Evolutionary conservation across 495 filamentous ascomycete species (phyloP).

Genomic region (Neurospora cerealis): DNA sequence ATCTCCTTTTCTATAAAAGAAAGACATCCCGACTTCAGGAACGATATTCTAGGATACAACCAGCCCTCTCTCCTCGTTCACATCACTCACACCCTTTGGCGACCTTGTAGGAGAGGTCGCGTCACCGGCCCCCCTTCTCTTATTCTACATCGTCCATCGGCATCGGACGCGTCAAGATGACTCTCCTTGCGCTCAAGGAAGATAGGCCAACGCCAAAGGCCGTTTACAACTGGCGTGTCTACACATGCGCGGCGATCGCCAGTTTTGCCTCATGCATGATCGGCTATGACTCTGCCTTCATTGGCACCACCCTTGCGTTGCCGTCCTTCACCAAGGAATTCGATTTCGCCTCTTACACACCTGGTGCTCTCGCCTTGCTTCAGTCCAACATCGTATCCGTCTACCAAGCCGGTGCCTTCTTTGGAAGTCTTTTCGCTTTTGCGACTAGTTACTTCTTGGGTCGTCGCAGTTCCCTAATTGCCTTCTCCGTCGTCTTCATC

Average conservation of each 20-base stretch:
- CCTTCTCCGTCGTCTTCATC: slow-evolving; percentile 47
- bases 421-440: slow-evolving; percentile 55
- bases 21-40: slow-evolving; percentile 2
- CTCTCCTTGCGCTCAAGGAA: slow-evolving; percentile 48
- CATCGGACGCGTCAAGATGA: slow-evolving; percentile 33
- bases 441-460: slow-evolving; percentile 46
- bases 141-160: not conserved
- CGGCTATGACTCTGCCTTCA: slow-evolving; percentile 63
- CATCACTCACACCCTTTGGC: not conserved
- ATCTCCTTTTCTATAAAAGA: slow-evolving; percentile 9
- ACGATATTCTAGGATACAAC: not conserved
- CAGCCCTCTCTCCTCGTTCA: slow-evolving; percentile 3
- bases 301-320: slow-evolving; percentile 56
- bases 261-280: slow-evolving; percentile 64
- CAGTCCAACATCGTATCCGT: slow-evolving; percentile 59
- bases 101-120: not conserved
- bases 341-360: slow-evolving; percentile 34
- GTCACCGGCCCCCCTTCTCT: not conserved
- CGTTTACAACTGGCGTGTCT: slow-evolving; percentile 73
- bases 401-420: slow-evolving; percentile 62
- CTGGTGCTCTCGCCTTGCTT: slow-evolving; percentile 34
- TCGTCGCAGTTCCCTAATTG: slow-evolving; percentile 42
- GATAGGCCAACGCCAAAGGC: slow-evolving; percentile 53
- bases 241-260: slow-evolving; percentile 49
- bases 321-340: slow-evolving; percentile 52